Base-by-base conservation (phyloP, 371 early-diverging fungal genomes). In the Catenaria anguillulae region DNA sequence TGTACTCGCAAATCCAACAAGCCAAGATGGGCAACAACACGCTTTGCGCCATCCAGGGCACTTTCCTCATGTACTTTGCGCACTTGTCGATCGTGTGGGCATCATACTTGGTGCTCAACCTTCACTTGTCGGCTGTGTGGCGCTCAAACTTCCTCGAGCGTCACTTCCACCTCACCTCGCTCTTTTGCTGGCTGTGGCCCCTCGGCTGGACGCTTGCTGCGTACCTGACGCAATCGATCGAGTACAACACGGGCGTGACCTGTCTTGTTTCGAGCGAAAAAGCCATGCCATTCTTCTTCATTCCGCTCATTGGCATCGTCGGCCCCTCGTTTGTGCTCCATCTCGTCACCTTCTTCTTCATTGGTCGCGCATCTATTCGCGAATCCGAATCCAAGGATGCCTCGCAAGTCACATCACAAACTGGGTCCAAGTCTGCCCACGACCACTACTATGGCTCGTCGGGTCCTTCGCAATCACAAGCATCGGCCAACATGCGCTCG, bases 41-140 rank as follows among this genome's bases (percentile, higher is more conserved):
- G 33, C 70, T 78, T 23, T 85, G 85, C 65, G 82, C 77, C 12
- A 76, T 78, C 34, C 85, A 85, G 65, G 82, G 76, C 72, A 66
- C 54, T 0, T 29, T 50, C 50, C 0, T 50, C 4, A 59, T 83
- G 23, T 71, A 82, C 62, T 79, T 79, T 64, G 67, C 77, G 26
- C 79, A 80, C 24, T 65, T 82, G 26, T 77, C 79, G 24, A 75
- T 77, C 33, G 66, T 78, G 12, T 84, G 85, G 85, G 75, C 75
- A 45, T 70, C 77, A 23, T 80, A 78, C 35, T 66, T 84, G 65
- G 82, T 81, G 64, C n/a, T 77, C 42, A 82, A 82, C 61, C 65
- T 84, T 34, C 85, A 84, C 63, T 40, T 80, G n/a, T 81, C 81
- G 64, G 81, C 83, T 4, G 85, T 84, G 36, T 82, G 81, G 81